A percentile compares a stretch with the other conserved stretches of the same genome.
Conservation (phyloP, 2,329 filamentous ascomycete species). For the Phyllosticta paracitricarpa region DNA sequence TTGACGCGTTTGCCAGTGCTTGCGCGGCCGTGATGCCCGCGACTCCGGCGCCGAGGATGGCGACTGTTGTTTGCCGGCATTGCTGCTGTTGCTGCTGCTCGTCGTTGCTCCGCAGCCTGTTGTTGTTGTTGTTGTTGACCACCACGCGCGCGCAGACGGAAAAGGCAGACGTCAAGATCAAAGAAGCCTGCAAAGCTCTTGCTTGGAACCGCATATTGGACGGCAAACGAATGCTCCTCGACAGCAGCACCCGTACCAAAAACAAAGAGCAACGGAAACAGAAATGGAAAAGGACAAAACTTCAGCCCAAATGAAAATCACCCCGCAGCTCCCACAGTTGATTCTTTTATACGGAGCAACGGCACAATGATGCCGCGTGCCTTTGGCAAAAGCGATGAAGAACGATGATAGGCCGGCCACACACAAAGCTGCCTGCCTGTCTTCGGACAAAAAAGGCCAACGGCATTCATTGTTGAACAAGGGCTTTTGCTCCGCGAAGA, state of each 20-base stretch:
- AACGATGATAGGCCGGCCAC: neutral
- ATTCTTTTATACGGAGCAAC: neutral
- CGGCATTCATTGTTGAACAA: neutral
- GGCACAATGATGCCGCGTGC: neutral
- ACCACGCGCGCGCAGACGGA: conserved; percentile 13
- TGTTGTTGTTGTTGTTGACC: no score
- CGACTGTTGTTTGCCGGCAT: conserved; percentile 24
- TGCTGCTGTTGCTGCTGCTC: conserved; percentile 5
- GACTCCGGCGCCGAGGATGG: conserved; percentile 46
- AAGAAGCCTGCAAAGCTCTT: neutral
- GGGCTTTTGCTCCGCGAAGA: neutral
- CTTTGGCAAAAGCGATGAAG: neutral
- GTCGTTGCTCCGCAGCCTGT: conserved; percentile 12
- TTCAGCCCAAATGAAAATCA: neutral
- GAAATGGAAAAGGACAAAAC: neutral
- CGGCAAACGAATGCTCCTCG: neutral
- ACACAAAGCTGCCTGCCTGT: neutral
- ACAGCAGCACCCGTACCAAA: neutral
- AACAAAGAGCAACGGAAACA: neutral
- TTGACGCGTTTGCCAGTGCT: conserved; percentile 49
- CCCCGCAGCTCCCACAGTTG: neutral
- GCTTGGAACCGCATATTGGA: neutral
- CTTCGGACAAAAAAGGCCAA: neutral
- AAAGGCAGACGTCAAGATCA: neutral
- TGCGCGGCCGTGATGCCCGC: conserved; percentile 56